phyloP scores from a whole-genome alignment of 2,329 filamentous ascomycete genomes.

The Ophiocordyceps camponoti-saundersi region DNA sequence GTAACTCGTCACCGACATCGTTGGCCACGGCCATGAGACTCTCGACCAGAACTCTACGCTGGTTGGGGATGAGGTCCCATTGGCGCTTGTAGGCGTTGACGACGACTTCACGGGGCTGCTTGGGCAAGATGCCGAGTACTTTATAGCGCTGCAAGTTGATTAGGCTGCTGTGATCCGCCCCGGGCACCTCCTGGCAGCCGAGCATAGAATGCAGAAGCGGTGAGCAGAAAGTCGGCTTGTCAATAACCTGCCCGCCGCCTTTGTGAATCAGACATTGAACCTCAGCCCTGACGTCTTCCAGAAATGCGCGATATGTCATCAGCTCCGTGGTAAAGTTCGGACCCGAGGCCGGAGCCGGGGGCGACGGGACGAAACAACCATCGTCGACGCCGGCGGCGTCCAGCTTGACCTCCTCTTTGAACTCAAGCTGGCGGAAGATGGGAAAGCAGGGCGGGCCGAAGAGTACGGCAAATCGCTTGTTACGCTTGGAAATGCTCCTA shows the following conservation, averaged over 20 bases:
- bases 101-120: constrained; percentile 16
- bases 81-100: constrained; percentile 23
- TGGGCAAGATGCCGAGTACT: constrained; percentile 19
- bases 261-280: constrained; percentile 24
- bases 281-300: constrained; percentile 32
- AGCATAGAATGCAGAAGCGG: constrained; percentile 15
- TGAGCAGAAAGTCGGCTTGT: constrained; percentile 13
- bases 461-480: constrained; percentile 37
- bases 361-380: constrained; percentile 17
- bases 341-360: constrained; percentile 14
- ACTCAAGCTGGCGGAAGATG: constrained; percentile 32
- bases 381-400: constrained; percentile 22
- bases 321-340: constrained; percentile 18
- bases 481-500: constrained; percentile 34
- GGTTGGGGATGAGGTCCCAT: constrained; percentile 17
- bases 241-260: constrained; percentile 12
- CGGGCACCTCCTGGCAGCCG: constrained; percentile 13
- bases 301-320: constrained; percentile 26
- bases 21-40: constrained; percentile 16
- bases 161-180: constrained; percentile 10
- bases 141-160: constrained; percentile 17
- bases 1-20: constrained; percentile 15
- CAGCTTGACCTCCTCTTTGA: constrained; percentile 20
- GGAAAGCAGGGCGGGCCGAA: constrained; percentile 32
- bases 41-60: constrained; percentile 14